A percentile compares a stretch with the other conserved stretches of the same genome.
Evolutionary conservation across 352 stramenopile genomes (phyloP).

Genomic region (Elongisporangium prolatum): DNA sequence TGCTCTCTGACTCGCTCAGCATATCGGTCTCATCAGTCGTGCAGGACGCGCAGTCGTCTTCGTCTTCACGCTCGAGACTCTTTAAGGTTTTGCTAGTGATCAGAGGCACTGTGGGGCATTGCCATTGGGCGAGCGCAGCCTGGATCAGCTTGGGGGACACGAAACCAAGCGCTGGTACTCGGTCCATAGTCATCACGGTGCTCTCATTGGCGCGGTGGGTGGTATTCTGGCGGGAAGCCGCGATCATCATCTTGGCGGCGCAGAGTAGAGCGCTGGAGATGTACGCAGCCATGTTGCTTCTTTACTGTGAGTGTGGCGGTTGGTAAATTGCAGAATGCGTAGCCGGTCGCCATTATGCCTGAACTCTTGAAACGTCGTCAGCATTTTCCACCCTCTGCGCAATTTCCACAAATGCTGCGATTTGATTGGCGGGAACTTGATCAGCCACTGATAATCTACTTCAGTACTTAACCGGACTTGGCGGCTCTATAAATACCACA

Average conservation of each 20-base stretch:
- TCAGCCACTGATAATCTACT: background rate
- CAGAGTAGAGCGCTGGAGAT: slow-evolving; percentile 3
- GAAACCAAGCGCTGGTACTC: slow-evolving; percentile 1
- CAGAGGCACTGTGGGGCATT: background rate
- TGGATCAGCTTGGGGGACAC: slow-evolving; percentile 2
- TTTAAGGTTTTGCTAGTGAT: slow-evolving; percentile 4
- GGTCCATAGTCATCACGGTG: slow-evolving; percentile 1
- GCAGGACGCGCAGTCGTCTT: slow-evolving; percentile 32
- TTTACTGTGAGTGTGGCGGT: background rate
- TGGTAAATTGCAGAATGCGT: background rate
- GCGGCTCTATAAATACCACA: background rate
- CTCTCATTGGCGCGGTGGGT: slow-evolving; percentile 11
- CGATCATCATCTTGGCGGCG: slow-evolving; percentile 4
- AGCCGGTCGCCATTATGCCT: background rate
- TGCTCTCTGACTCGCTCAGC: slow-evolving; percentile 32
- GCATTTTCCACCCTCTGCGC: background rate
- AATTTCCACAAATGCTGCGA: slow-evolving; percentile 14
- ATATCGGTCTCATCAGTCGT: slow-evolving; percentile 47
- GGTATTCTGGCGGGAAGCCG: slow-evolving; percentile 8
- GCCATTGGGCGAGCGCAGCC: background rate
- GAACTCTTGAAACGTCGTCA: background rate
- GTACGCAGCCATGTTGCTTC: slow-evolving; percentile 2
- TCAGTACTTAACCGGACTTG: background rate
- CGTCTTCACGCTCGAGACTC: slow-evolving; percentile 3
- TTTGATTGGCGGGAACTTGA: slow-evolving; percentile 14